Base-by-base conservation (phyloP, 2,329 filamentous ascomycete species). In the Diplodia seriata region DNA sequence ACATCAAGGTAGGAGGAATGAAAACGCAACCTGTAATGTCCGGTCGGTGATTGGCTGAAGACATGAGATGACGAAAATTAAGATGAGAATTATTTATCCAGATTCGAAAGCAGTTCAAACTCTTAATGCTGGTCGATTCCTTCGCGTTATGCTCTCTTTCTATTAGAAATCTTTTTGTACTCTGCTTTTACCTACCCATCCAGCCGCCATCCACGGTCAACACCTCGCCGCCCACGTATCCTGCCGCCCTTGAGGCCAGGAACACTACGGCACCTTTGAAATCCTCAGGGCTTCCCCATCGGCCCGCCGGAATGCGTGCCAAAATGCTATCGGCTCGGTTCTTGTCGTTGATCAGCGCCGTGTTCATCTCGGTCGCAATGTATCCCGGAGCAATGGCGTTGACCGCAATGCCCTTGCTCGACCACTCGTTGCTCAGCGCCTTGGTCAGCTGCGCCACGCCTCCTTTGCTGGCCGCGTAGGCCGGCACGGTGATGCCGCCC, bases 321-420 rank as follows among this genome's bases (percentile, higher is more conserved):
- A 91, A 85, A 72, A 97, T 97, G 74, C 90, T 90, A 71, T 84
- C 87, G 69, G 91, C 85, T 43, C 93, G 83, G 72, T 85, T 86
- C 73, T 86, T 79, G 78, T 97, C 89, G 62, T 89, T 86, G 53
- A 97, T 87, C 74, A 97, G 80, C 2, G 93, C 93, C 71, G 85
- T 86, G 77, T 97, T 97, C 94, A 97, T 97, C 69, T 97, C 93
- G n/a, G 93, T 97, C 61, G 87, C 91, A 73, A 97, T 92, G 79
- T 97, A 97, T 0, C 93, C 93, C 0, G 93, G 93, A 2, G 93
- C 93, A 75, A 97, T 92, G 8, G 91, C 92, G 78, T 97, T 97
- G 50, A 97, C 93, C 0, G 86, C 92, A 70, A 97, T 85, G 2
- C 93, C 93, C 74, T 88, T 86, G n/a, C 83, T 79, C 0, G 89